Conservation (phyloP, 2,329 filamentous ascomycete genomes). For the Coniella vitis region DNA sequence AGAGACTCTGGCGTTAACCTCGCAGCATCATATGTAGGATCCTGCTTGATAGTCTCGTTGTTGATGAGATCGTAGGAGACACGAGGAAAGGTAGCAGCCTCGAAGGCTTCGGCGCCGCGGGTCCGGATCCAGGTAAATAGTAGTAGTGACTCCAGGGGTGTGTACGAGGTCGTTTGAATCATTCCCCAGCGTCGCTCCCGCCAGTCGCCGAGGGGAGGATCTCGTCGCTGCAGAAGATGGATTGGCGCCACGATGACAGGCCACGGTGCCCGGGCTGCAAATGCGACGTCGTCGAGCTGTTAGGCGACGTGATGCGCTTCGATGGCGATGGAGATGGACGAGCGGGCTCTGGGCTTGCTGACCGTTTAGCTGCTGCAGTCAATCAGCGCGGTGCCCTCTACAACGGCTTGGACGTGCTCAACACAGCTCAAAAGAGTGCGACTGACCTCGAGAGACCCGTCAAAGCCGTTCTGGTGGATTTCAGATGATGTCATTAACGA, state of each 20-base stretch:
- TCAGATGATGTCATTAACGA: slow-evolving; percentile 13
- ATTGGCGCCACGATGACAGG: slow-evolving; percentile 28
- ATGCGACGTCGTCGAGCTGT: background rate
- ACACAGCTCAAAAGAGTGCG: slow-evolving; percentile 9
- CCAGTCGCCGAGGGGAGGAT: slow-evolving; percentile 26
- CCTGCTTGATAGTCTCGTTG: slow-evolving; percentile 65
- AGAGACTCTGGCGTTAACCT: slow-evolving; percentile 73
- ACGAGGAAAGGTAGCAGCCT: slow-evolving; percentile 26
- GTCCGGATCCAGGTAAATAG: slow-evolving; percentile 27
- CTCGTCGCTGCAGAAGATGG: slow-evolving; percentile 28
- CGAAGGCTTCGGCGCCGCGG: slow-evolving; percentile 25
- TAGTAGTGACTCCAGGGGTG: slow-evolving; percentile 29
- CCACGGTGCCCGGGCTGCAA: background rate
- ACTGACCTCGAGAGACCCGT: background rate
- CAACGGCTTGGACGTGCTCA: background rate
- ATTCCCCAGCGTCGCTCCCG: slow-evolving; percentile 30
- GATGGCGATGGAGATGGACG: too few relatives aligned
- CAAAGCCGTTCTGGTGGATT: slow-evolving; percentile 11
- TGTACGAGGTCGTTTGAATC: slow-evolving; percentile 27
- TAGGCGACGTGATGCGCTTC: background rate
- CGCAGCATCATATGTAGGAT: slow-evolving; percentile 63
- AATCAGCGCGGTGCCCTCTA: background rate
- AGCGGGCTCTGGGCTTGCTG: background rate
- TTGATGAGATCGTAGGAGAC: slow-evolving; percentile 56
- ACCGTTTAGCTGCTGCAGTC: background rate